phyloP scores from a whole-genome alignment of 2,329 filamentous ascomycete species.

The Cladosporium sp. region DNA sequence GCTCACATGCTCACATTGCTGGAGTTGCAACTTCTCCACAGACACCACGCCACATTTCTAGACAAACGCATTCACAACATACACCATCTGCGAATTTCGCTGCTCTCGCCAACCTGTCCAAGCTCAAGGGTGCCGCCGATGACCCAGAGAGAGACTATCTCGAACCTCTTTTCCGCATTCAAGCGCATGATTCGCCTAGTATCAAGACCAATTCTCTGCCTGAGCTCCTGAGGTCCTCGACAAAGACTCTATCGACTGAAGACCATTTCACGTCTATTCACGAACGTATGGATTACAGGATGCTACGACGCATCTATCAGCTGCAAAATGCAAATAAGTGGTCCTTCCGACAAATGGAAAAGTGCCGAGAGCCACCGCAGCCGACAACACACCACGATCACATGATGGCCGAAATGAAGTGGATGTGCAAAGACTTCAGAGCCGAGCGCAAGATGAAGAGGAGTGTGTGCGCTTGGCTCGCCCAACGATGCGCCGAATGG shows the following conservation, averaged over 20 bases:
- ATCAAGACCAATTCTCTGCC: slow-evolving; percentile 51
- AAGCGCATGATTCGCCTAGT: slow-evolving; percentile 55
- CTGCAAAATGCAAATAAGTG: slow-evolving; percentile 88
- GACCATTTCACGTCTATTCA: slow-evolving; percentile 80
- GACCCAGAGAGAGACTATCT: slow-evolving; percentile 55
- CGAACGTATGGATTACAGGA: slow-evolving; percentile 82
- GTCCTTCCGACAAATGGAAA: slow-evolving; percentile 85
- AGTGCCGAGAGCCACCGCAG: slow-evolving; percentile 73
- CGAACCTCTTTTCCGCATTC: slow-evolving; percentile 56
- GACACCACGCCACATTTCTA: not conserved
- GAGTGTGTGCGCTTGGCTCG: slow-evolving; percentile 72
- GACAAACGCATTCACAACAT: not conserved
- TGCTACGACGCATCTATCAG: slow-evolving; percentile 81
- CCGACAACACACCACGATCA: slow-evolving; percentile 80
- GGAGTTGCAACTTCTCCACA: not conserved
- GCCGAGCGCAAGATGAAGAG: slow-evolving; percentile 95
- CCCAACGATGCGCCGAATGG: slow-evolving; percentile 80
- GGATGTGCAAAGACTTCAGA: slow-evolving; percentile 95
- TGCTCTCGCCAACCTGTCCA: slow-evolving; percentile 28
- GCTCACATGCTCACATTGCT: not conserved
- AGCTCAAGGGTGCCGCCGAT: slow-evolving; percentile 43
- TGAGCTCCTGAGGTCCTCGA: slow-evolving; percentile 72
- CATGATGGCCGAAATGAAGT: slow-evolving; percentile 85
- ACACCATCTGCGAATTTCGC: slow-evolving; percentile 4
- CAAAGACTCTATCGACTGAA: slow-evolving; percentile 83